A percentile compares a stretch with the other conserved stretches of the same genome.
phyloP scores from a whole-genome alignment of 106 monocot genomes.

The Dioscorea alata region DNA sequence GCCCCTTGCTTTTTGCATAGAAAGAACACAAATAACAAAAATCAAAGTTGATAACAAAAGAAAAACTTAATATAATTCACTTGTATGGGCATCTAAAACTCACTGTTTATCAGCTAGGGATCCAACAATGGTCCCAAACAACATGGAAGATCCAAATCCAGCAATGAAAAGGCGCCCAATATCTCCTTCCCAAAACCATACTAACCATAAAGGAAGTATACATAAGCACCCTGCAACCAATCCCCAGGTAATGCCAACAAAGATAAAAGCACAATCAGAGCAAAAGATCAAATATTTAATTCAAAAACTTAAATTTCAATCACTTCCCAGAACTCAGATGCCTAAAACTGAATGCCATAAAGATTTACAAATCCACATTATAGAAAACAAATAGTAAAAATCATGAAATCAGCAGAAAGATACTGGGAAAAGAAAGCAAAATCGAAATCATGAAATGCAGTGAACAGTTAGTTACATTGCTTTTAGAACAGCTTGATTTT shows the following conservation, averaged over 20 bases:
- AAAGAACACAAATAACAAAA: not conserved
- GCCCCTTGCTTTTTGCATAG: constrained; percentile 46
- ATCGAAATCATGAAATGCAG: not conserved
- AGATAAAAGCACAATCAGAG: not conserved
- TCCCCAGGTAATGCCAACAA: constrained; percentile 65
- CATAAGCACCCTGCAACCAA: constrained; percentile 97
- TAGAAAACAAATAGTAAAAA: not conserved
- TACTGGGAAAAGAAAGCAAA: not conserved
- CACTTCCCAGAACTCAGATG: not conserved
- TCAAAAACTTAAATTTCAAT: not conserved
- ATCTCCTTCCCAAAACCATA: constrained; percentile 94
- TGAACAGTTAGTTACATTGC: constrained; percentile 34
- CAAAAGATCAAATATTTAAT: not conserved
- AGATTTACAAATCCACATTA: not conserved
- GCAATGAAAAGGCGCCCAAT: constrained; percentile 98
- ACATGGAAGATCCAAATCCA: constrained; percentile 96
- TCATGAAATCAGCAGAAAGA: not conserved
- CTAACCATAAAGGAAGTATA: constrained; percentile 84
- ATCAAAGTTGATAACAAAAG: not conserved
- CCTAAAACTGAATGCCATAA: not conserved
- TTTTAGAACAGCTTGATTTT: constrained; percentile 47
- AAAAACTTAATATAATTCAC: too few relatives aligned
- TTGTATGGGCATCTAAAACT: not conserved
- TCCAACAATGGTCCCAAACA: constrained; percentile 96
- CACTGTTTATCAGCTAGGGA: constrained; percentile 97